Conservation (phyloP, 345 rosid species). For the Salix udensis region DNA sequence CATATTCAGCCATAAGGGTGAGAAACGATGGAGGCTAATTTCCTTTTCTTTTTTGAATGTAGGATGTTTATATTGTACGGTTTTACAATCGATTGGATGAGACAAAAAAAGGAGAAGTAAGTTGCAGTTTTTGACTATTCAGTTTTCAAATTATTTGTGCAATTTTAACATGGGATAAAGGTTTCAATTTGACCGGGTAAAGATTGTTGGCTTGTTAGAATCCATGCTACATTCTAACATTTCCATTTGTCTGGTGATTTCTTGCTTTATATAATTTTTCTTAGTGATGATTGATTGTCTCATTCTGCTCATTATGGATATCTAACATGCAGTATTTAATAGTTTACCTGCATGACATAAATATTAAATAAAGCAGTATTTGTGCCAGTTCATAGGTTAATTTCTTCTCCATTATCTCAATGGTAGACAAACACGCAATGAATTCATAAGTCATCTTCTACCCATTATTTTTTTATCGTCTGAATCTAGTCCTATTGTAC, state of each 20-base stretch:
- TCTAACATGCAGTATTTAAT: not conserved
- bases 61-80: slow-evolving; percentile 77
- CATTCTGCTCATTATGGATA: not conserved
- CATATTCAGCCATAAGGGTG: not conserved
- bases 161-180: not conserved
- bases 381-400: not conserved
- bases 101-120: slow-evolving; percentile 86
- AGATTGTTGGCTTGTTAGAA: not conserved
- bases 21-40: not conserved
- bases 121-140: slow-evolving; percentile 26
- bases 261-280: not conserved
- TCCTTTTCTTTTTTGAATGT: not conserved
- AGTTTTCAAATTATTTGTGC: not conserved
- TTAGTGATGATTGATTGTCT: not conserved
- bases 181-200: not conserved
- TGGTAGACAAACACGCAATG: not conserved
- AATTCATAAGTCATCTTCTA: not conserved
- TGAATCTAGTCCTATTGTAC: not conserved
- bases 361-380: not conserved
- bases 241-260: not conserved
- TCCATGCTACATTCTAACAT: not conserved
- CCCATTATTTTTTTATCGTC: not conserved
- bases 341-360: not conserved
- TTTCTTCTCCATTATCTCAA: not conserved
- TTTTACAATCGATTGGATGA: slow-evolving; percentile 79